Percentiles rank a stretch among this genome's conserved stretches.
Conservation (phyloP, 129 eudicot species). For the Solidago caesia region DNA sequence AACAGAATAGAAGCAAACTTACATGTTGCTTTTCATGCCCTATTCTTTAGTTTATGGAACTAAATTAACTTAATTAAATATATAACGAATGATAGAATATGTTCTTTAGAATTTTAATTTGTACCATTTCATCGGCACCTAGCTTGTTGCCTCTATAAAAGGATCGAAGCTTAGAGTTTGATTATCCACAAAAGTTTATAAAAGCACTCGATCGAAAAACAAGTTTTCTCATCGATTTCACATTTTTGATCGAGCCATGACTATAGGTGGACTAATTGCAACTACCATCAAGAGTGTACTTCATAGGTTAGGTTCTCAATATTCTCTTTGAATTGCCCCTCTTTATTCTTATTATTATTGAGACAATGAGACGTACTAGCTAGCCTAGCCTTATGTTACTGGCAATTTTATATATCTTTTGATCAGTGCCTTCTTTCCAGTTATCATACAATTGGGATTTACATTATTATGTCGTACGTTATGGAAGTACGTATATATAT, state of each 20-base stretch:
- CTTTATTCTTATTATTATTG: no score
- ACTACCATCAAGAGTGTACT: slow-evolving; percentile 13
- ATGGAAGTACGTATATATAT: no score
- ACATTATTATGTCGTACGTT: no score
- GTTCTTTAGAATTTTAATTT: slow-evolving; percentile 23
- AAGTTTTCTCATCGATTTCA: slow-evolving; percentile 12
- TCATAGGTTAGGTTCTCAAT: neutral
- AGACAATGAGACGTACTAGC: neutral
- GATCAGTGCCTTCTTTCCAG: no score
- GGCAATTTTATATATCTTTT: no score
- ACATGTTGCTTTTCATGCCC: slow-evolving; percentile 32
- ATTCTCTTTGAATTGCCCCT: neutral
- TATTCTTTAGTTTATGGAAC: slow-evolving; percentile 18
- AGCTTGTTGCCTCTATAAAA: slow-evolving; percentile 13
- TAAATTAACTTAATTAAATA: neutral
- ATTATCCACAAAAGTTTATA: slow-evolving; percentile 18
- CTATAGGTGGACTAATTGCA: slow-evolving; percentile 22
- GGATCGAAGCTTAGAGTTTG: neutral
- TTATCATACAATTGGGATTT: no score
- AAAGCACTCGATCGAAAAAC: neutral
- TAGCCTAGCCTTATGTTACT: no score
- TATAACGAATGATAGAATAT: slow-evolving; percentile 13
- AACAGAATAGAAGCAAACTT: neutral
- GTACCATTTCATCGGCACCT: neutral
- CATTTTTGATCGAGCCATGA: slow-evolving; percentile 7